Evolutionary conservation across 2,329 filamentous ascomycete species (phyloP).

Genomic region (Phaeosphaeria sp.): DNA sequence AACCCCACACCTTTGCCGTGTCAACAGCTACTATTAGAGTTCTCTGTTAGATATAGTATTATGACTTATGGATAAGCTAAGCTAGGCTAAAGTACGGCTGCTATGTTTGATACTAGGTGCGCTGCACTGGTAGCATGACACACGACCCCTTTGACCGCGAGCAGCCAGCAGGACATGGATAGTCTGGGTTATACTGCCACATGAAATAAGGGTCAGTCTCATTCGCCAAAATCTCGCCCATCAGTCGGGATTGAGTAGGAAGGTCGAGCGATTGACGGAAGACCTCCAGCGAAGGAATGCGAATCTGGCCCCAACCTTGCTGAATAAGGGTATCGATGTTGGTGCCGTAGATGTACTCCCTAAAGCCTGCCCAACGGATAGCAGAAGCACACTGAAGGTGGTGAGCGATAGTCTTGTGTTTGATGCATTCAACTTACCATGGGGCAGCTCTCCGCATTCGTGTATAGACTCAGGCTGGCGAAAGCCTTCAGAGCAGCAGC

Average conservation of each 20-base stretch:
- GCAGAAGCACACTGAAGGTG: not conserved
- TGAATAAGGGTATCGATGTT: not conserved
- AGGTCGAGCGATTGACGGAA: not conserved
- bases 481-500: not conserved
- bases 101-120: too few species aligned
- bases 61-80: too few species aligned
- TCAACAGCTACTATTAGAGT: too few species aligned
- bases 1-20: too few species aligned
- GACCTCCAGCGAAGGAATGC: not conserved
- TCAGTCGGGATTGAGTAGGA: not conserved
- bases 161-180: not conserved
- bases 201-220: not conserved
- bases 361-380: not conserved
- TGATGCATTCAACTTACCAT: not conserved
- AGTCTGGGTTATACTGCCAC: not conserved
- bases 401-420: not conserved
- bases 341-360: not conserved
- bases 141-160: not conserved
- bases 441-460: not conserved
- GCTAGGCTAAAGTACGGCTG: too few species aligned
- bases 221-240: not conserved
- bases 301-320: not conserved
- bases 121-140: too few species aligned
- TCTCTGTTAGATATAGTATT: too few species aligned
- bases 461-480: not conserved